Percentiles rank a stretch among this genome's conserved stretches.
These are phyloP conservation scores for Sporothrix sp. DNA, from an alignment of 2,329 filamentous ascomycete species.

Conservation along the genomic window DNA sequence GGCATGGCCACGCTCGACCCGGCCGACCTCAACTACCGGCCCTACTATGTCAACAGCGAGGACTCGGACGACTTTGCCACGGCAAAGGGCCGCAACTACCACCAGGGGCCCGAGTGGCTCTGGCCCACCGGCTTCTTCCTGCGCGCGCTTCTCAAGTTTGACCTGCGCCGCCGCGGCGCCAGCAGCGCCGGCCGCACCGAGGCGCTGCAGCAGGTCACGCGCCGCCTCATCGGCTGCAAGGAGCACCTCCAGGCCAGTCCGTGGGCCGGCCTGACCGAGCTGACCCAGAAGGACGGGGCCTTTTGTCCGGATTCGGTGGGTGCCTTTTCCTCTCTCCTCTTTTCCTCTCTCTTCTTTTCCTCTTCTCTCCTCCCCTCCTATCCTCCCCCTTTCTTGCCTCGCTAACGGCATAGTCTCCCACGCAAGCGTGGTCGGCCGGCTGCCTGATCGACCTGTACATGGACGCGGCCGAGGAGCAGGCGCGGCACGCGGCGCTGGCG, in stretches of 20 bases:
- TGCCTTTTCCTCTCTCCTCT: slow-evolving; percentile 19
- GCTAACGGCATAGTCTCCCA: slow-evolving; percentile 57
- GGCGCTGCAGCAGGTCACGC: slow-evolving; percentile 89
- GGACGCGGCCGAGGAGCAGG: slow-evolving; percentile 59
- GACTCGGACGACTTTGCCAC: slow-evolving; percentile 87
- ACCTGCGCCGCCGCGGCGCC: slow-evolving; percentile 51
- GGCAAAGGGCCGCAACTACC: slow-evolving; percentile 91
- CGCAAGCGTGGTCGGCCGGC: slow-evolving; percentile 91
- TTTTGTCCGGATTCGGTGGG: slow-evolving; percentile 80
- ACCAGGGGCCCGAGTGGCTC: slow-evolving; percentile 95
- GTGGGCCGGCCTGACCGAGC: slow-evolving; percentile 86
- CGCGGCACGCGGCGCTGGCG: slow-evolving; percentile 12
- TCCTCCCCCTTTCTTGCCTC: not conserved
- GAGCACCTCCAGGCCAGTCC: slow-evolving; percentile 66
- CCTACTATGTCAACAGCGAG: slow-evolving; percentile 90
- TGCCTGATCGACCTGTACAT: slow-evolving; percentile 95
- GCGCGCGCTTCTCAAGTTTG: slow-evolving; percentile 82
- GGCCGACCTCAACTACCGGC: slow-evolving; percentile 82
- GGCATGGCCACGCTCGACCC: slow-evolving; percentile 97
- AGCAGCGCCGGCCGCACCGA: slow-evolving; percentile 76
- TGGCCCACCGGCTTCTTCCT: slow-evolving; percentile 97
- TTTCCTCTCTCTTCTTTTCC: not conserved
- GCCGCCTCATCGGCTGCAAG: slow-evolving; percentile 73
- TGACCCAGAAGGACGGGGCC: slow-evolving; percentile 83
- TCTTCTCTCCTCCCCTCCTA: not conserved